Conservation (phyloP, 2,329 filamentous ascomycete genomes). For the Eutypella sp. region DNA sequence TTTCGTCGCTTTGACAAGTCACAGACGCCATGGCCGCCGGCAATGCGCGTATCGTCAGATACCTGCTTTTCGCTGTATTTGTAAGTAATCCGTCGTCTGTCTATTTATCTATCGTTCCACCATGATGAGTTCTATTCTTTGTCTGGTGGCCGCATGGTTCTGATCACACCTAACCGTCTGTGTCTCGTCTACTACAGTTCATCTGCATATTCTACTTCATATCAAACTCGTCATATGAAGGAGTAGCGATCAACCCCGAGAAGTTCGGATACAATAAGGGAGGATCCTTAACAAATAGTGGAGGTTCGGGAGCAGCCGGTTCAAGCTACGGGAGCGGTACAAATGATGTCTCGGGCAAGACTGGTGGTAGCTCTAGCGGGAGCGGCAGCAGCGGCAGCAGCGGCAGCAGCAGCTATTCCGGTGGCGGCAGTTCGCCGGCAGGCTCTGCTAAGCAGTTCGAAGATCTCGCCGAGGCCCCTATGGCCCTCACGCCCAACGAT, state of each 20-base stretch:
- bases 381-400: slow-evolving; percentile 20
- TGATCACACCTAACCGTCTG: no score
- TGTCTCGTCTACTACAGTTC: slow-evolving; percentile 44
- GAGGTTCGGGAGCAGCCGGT: background rate
- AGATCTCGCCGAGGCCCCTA: slow-evolving; percentile 39
- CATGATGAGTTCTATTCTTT: no score
- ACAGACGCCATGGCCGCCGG: slow-evolving; percentile 54
- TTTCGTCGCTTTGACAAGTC: background rate
- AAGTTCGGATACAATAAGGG: slow-evolving; percentile 20
- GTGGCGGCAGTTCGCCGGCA: slow-evolving; percentile 9
- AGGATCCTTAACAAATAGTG: slow-evolving; percentile 26
- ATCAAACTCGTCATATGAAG: slow-evolving; percentile 51
- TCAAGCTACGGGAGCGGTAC: slow-evolving; percentile 10
- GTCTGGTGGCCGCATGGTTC: no score
- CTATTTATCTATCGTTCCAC: background rate
- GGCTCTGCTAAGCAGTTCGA: slow-evolving; percentile 27
- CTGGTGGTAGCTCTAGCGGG: slow-evolving; percentile 16
- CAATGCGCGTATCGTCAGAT: slow-evolving; percentile 69
- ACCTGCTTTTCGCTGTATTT: slow-evolving; percentile 76
- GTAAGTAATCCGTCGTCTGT: slow-evolving; percentile 47
- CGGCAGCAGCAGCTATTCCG: slow-evolving; percentile 13
- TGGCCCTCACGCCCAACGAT: slow-evolving; percentile 49
- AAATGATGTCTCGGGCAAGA: slow-evolving; percentile 15
- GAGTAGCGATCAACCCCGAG: slow-evolving; percentile 40
- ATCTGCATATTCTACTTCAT: slow-evolving; percentile 79